Evolutionary conservation across 768 basidiomycete genomes (phyloP).

Genomic region (Tulasnella sp.): DNA sequence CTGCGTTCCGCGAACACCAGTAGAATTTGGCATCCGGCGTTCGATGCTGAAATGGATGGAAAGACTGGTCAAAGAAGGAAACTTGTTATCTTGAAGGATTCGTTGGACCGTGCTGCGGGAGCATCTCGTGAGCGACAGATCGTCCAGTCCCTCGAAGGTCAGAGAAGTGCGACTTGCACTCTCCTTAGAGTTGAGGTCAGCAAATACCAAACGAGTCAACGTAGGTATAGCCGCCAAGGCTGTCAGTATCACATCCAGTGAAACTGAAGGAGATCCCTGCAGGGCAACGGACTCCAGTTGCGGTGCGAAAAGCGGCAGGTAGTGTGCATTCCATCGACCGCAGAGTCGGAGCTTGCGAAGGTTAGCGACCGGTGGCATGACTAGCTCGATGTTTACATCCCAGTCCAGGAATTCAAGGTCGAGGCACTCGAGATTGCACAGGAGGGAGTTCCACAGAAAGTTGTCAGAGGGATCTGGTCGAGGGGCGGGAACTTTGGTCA

Average conservation of each 20-base stretch:
- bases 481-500: neutral
- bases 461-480: neutral
- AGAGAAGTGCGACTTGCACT: neutral
- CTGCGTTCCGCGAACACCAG: neutral
- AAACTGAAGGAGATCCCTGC: neutral
- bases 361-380: neutral
- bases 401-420: neutral
- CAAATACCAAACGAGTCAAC: neutral
- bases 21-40: neutral
- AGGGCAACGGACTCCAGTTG: neutral
- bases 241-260: neutral
- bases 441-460: neutral
- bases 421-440: neutral
- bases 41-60: neutral
- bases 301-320: neutral
- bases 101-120: neutral
- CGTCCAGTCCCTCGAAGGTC: neutral
- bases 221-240: neutral
- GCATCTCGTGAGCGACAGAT: neutral
- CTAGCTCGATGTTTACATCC: neutral
- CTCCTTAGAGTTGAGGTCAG: neutral
- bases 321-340: neutral
- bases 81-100: neutral
- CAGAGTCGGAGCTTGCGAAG: neutral
- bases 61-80: neutral